These are phyloP conservation scores for Triticum urartu DNA, from an alignment of 176 grass and related monocot species.

Conservation along the genomic window DNA sequence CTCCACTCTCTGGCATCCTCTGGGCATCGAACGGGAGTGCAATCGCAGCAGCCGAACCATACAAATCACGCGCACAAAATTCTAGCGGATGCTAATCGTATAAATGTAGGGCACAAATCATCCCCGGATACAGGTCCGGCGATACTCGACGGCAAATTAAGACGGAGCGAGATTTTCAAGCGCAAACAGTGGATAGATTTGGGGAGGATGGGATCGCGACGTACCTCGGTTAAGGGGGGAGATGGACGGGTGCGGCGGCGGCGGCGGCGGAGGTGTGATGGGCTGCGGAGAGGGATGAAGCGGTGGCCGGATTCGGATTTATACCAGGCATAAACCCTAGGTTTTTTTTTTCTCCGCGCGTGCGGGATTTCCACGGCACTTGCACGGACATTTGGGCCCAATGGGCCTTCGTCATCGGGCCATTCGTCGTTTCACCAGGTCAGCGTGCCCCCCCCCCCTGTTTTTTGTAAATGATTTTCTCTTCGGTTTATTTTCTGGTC, in stretches of 20 bases:
- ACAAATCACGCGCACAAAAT: neutral
- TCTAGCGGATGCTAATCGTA: neutral
- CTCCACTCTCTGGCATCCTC: neutral
- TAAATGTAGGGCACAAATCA: neutral
- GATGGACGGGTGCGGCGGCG: neutral
- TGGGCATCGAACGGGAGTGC: neutral
- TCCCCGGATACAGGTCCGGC: neutral
- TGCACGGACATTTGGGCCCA: too few relatives aligned
- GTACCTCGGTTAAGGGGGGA: conserved; percentile 1
- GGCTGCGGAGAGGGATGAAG: neutral
- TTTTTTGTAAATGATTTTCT: too few relatives aligned
- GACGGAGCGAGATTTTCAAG: neutral
- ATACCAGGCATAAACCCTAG: neutral
- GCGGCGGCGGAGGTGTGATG: neutral
- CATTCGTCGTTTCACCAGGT: too few relatives aligned
- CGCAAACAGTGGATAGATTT: neutral
- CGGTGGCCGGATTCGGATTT: neutral
- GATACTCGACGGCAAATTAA: neutral
- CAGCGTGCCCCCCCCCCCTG: too few relatives aligned
- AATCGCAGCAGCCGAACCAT: neutral
- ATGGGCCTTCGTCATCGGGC: too few relatives aligned
- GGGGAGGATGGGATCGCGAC: neutral
- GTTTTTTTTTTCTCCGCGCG: neutral
- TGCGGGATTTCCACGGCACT: too few relatives aligned
- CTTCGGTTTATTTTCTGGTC: too few relatives aligned